Base-by-base conservation (phyloP, 148 eudicot species). In the Nepenthes mirabilis region DNA sequence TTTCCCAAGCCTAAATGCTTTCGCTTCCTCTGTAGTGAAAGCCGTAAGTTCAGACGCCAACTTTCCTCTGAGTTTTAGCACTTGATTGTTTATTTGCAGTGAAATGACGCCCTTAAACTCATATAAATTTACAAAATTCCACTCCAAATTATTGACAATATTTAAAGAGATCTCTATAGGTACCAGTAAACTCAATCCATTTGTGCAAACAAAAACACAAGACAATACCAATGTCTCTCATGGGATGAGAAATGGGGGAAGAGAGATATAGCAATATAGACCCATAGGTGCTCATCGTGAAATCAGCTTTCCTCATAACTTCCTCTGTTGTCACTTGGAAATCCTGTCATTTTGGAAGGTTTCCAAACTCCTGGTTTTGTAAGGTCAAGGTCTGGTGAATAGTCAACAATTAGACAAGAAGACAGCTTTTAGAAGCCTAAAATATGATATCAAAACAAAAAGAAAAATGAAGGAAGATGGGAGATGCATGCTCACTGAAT, bases 41-140 rank as follows among this genome's bases (percentile, higher is more conserved):
- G 96, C 96, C 83, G 88, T 68, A 33, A 88, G 76, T 52, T 94
- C 96, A 66, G 88, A 88, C 55, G 96, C 90, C 98, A 64, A 91
- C 79, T 72, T 83, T 88, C 75, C 96, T 82, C 74, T 88, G 98
- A 65, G 98, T 96, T 67, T 91, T 88, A 40, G 94, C 96, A 67
- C 96, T 91, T 23, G 23, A 23, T 23, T 23, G 23, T 23, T 23
- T 23, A 23, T 23, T 23, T 23, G 23, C 23, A 23, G 23, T 23
- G 23, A 23, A 23, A 23, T 23, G 23, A 23, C 23, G 23, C 23
- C 23, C 23, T 23, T 23, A 23, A 23, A 23, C 23, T 23, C 23
- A 23, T 23, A 23, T 23, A 23, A 23, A 23, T 23, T 23, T 23
- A 23, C 23, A 23, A 23, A 23, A 23, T 23, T 23, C 23, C 23